Evolutionary conservation across 2,329 filamentous ascomycete genomes (phyloP).

Genomic region (Colletotrichum siamense): DNA sequence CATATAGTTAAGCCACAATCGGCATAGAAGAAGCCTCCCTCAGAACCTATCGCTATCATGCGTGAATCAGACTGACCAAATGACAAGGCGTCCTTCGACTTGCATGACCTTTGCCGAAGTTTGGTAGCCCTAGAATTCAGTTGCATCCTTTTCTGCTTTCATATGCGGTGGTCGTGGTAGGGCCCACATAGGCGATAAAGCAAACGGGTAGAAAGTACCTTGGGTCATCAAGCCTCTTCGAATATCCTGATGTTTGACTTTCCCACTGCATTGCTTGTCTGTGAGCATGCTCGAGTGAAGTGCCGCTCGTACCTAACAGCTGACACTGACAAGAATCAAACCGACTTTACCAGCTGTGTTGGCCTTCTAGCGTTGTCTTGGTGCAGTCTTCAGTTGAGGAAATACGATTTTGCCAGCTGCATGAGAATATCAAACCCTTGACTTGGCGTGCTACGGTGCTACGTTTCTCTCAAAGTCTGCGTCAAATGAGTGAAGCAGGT

Average conservation of each 20-base stretch:
- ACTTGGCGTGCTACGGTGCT: neutral
- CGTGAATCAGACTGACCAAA: rapidly evolving
- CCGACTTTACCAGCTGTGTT: neutral
- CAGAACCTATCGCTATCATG: neutral
- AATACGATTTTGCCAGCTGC: rapidly evolving
- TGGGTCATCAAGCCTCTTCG: neutral
- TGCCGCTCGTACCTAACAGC: rapidly evolving
- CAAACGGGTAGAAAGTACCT: rapidly evolving
- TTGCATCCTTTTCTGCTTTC: rapidly evolving
- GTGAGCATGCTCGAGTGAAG: rapidly evolving
- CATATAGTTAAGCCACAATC: neutral
- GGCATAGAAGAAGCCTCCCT: rapidly evolving
- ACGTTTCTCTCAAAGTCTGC: neutral
- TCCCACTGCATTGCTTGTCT: neutral
- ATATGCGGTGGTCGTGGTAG: neutral
- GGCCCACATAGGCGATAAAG: neutral
- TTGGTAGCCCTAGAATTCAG: rapidly evolving
- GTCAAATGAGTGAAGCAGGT: neutral
- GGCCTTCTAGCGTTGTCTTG: neutral
- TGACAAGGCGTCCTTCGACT: rapidly evolving
- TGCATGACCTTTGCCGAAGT: neutral
- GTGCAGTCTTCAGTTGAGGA: rapidly evolving
- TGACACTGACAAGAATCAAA: rapidly evolving
- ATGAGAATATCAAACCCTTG: neutral
- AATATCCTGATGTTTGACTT: rapidly evolving